Conservation (phyloP, 2,329 filamentous ascomycete species). For the Penicillium sp. region DNA sequence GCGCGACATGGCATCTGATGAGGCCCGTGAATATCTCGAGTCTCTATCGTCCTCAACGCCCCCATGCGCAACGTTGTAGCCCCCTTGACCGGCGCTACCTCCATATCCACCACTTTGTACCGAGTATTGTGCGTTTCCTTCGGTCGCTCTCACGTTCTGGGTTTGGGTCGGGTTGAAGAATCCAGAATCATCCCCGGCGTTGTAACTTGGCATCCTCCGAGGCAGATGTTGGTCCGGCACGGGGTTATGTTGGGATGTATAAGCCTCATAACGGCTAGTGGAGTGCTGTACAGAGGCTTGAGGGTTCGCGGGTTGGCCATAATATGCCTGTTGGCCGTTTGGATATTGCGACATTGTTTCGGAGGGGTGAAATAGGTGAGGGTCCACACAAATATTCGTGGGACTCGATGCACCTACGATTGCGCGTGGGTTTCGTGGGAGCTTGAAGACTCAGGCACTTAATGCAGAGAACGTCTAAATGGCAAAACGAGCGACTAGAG, state of each 20-base stretch:
- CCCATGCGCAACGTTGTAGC: constrained; percentile 24
- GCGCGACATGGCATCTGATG: constrained; percentile 34
- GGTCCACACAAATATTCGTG: background rate
- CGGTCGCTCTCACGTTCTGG: constrained; percentile 34
- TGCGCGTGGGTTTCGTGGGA: background rate
- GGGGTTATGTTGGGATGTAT: constrained; percentile 41
- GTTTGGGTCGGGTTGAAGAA: constrained; percentile 45
- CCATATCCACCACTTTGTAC: constrained; percentile 37
- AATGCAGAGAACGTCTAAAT: background rate
- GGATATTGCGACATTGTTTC: constrained; percentile 56
- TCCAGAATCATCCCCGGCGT: constrained; percentile 69
- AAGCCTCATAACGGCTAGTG: constrained; percentile 41
- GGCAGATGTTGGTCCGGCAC: constrained; percentile 44
- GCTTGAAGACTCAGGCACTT: background rate
- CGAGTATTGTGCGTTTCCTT: constrained; percentile 35
- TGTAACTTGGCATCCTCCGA: constrained; percentile 67
- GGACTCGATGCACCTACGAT: background rate
- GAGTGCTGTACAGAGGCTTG: constrained; percentile 30
- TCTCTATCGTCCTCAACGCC: constrained; percentile 34
- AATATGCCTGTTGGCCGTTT: constrained; percentile 51
- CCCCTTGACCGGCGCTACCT: constrained; percentile 32
- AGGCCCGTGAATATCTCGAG: constrained; percentile 38
- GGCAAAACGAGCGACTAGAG: constrained; percentile 3
- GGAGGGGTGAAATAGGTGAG: background rate
- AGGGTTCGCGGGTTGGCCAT: constrained; percentile 37